phyloP scores from a whole-genome alignment of 2,329 filamentous ascomycete genomes.

The Cytospora schulzeri region DNA sequence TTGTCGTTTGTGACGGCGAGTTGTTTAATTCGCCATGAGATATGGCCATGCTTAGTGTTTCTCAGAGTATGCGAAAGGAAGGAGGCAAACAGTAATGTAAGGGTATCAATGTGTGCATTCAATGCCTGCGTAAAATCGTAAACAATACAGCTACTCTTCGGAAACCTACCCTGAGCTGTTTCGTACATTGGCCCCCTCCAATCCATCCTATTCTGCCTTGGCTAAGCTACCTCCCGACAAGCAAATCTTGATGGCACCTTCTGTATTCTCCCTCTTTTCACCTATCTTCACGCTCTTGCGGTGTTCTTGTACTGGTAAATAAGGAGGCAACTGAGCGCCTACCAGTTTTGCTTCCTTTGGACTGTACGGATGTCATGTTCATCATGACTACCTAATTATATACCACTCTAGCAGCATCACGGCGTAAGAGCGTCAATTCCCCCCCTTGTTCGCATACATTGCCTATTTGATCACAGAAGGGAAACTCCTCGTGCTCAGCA shows the following conservation, averaged over 20 bases:
- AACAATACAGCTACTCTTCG: not conserved
- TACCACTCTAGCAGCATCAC: not conserved
- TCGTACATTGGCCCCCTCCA: not conserved
- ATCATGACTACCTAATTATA: not conserved
- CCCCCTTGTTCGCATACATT: not conserved
- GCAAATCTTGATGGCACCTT: too few relatives aligned
- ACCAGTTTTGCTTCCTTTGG: not conserved
- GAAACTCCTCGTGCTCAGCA: constrained; percentile 75
- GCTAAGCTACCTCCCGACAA: too few relatives aligned
- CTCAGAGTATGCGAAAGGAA: too few relatives aligned
- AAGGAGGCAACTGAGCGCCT: too few relatives aligned
- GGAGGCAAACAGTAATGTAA: not conserved
- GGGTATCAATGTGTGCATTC: constrained; percentile 3
- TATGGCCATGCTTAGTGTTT: not conserved
- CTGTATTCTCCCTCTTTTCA: not conserved
- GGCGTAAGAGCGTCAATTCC: not conserved
- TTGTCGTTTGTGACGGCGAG: not conserved
- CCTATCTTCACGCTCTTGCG: too few relatives aligned
- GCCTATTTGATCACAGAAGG: constrained; percentile 47
- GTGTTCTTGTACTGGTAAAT: too few relatives aligned
- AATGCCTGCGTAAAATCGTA: not conserved
- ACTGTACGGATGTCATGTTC: not conserved
- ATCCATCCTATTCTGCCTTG: not conserved
- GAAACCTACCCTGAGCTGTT: not conserved
- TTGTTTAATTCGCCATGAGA: not conserved